Conservation (phyloP, 169 alveolate species). For the Cryptosporidium sp. region DNA sequence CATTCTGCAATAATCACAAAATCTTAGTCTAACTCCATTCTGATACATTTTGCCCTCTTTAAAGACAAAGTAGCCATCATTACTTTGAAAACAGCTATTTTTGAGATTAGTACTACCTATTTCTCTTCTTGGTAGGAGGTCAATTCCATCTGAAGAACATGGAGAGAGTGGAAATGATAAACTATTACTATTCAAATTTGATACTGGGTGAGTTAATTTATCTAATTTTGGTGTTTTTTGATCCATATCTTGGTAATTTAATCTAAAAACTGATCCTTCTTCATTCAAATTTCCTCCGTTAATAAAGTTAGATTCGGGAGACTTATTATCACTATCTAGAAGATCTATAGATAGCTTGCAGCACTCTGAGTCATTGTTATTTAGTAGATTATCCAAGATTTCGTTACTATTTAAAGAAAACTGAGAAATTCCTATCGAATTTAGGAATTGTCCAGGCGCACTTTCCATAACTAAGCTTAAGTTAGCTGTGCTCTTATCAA, state of each 20-base stretch:
- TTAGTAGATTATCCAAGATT: constrained; percentile 4
- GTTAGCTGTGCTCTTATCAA: constrained; percentile 63
- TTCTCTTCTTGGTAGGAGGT: constrained; percentile 42
- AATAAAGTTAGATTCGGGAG: background rate
- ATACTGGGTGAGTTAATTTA: background rate
- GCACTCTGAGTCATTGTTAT: background rate
- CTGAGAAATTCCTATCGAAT: constrained; percentile 63
- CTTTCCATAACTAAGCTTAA: constrained; percentile 67
- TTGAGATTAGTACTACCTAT: background rate
- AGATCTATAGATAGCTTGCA: constrained; percentile 2
- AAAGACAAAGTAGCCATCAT: constrained; percentile 56
- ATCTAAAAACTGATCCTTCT: background rate
- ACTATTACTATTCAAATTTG: background rate
- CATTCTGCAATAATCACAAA: constrained; percentile 84
- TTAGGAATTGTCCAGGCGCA: constrained; percentile 51
- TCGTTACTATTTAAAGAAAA: background rate
- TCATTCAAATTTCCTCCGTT: background rate
- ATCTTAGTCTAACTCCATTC: constrained; percentile 77
- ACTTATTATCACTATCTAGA: constrained; percentile 1
- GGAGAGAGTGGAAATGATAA: constrained; percentile 62
- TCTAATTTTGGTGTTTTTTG: constrained; percentile 11
- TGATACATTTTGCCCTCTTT: constrained; percentile 71
- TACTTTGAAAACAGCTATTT: constrained; percentile 46
- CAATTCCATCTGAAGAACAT: constrained; percentile 69
- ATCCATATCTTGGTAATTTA: background rate